A percentile compares a stretch with the other conserved stretches of the same genome.
phyloP scores from a whole-genome alignment of 257 asterid species.

The Buddleja alternifolia region DNA sequence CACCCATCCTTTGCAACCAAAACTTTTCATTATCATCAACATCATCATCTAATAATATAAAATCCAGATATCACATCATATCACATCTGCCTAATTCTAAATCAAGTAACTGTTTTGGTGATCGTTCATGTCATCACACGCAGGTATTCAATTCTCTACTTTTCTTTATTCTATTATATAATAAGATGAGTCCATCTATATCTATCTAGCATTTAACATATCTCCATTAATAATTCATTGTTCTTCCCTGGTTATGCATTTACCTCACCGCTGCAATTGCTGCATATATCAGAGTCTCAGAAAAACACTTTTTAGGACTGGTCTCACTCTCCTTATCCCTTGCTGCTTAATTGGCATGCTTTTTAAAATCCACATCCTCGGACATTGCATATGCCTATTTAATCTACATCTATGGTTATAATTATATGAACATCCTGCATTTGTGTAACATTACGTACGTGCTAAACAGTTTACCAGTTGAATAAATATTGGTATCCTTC shows the following conservation, averaged over 20 bases:
- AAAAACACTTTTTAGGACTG: not conserved
- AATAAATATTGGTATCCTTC: not conserved
- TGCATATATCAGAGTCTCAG: not conserved
- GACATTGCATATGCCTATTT: constrained; percentile 33
- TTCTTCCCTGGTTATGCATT: not conserved
- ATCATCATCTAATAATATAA: constrained; percentile 30
- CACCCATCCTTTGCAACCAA: constrained; percentile 44
- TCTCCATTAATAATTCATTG: not conserved
- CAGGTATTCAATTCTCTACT: constrained; percentile 33
- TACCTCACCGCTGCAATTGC: too few species aligned
- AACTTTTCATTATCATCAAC: constrained; percentile 33
- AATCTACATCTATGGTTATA: not conserved
- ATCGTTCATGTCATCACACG: constrained; percentile 13
- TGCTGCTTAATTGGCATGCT: not conserved
- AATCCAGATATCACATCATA: constrained; percentile 23
- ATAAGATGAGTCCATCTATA: too few species aligned
- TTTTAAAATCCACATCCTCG: not conserved
- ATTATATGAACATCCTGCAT: not conserved
- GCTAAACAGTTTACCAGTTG: not conserved
- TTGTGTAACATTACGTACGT: not conserved
- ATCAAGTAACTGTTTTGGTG: constrained; percentile 6
- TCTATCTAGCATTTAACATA: not conserved
- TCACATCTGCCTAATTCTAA: constrained; percentile 13
- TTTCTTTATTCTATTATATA: not conserved
- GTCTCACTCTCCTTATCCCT: not conserved